Evolutionary conservation across 2,329 filamentous ascomycete genomes (phyloP), one percentile per base, ranked within the genome.

Genomic region (Chaetomium strumarium): DNA sequence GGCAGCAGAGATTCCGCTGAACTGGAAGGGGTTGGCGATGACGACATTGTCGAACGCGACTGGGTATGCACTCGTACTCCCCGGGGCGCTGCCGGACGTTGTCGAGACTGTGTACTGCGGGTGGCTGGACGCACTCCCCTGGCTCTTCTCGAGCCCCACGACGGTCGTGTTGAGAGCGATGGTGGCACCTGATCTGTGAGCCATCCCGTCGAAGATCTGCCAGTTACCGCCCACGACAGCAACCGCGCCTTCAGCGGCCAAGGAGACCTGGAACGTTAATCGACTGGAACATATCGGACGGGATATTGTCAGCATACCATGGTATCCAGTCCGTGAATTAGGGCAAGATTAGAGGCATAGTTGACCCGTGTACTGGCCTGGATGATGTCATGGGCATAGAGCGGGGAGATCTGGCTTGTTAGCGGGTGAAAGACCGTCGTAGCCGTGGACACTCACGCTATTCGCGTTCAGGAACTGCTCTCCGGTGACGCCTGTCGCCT

Each of bases 341-440:
- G 74, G n/a, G 75, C 80, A 12, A 97, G 70, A 61, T 97, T 96
- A 45, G 91, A 89, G 1, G 88, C 93, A 70, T 96, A 99, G 68
- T 97, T 97, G 58, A 96, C 92, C 17, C 93, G 80, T 1, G 93
- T 96, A 52, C 84, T 87, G 1, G 92, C 89, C 70, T 97, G 92
- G 24, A 97, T 82, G 44, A 99, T 81, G 46, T 99, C 89, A 13
- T 81, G 80, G 0, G 84, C 76, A 66, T 95, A 97, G 0, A 73
- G 66, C 0, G 75, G 72, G 20, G 79, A 75, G 51, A 96, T 83
- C 63, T 83, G 36, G 6, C 1, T 7, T 24, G 36, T 47, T 11
- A 59, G 58, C 12, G 33, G 24, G n/a, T 4, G 12, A 10, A 6
- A 2, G 2, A 19, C 5, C 10, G 1, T 5, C 9, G 1, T 1